A percentile compares a stretch with the other conserved stretches of the same genome.
phyloP scores from a whole-genome alignment of 176 grass and related monocot genomes.

The Paspalum notatum region DNA sequence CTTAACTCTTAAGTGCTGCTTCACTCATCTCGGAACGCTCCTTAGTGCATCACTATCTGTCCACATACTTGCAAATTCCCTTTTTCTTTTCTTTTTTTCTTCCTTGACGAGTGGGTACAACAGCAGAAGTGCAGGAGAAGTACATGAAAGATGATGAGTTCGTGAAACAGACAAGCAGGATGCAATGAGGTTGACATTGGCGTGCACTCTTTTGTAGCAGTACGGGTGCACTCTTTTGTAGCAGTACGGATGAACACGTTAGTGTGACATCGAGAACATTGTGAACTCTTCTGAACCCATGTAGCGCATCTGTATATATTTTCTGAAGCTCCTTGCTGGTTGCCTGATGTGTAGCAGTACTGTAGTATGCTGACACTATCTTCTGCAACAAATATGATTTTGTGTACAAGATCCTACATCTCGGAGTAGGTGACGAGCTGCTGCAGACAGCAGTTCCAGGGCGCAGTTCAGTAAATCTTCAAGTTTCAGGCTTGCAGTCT shows the following conservation, averaged over 20 bases:
- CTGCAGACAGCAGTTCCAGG: not conserved
- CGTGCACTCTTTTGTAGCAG: not conserved
- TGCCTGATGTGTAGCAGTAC: not conserved
- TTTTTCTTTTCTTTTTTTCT: conserved; percentile 9
- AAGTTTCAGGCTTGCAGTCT: not conserved
- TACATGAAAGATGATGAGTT: conserved; percentile 84
- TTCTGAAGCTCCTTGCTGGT: not conserved
- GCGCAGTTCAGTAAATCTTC: not conserved
- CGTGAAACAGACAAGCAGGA: conserved; percentile 40
- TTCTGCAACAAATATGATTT: not conserved
- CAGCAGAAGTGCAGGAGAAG: conserved; percentile 92
- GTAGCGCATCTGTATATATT: conserved; percentile 17
- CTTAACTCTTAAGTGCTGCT: not conserved
- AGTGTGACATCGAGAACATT: not conserved
- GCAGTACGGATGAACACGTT: not conserved
- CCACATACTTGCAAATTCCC: not conserved
- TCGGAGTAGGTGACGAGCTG: not conserved
- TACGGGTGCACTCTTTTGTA: not conserved
- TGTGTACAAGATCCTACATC: not conserved
- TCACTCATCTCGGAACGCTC: not conserved
- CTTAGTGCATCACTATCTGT: not conserved
- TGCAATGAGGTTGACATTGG: conserved; percentile 13
- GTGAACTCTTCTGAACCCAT: not conserved
- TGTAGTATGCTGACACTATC: not conserved
- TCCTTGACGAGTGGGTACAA: conserved; percentile 73